Evolutionary conservation across 2,329 filamentous ascomycete genomes (phyloP), one percentile per base, ranked within the genome.

Genomic region (Aspergillus flavus): DNA sequence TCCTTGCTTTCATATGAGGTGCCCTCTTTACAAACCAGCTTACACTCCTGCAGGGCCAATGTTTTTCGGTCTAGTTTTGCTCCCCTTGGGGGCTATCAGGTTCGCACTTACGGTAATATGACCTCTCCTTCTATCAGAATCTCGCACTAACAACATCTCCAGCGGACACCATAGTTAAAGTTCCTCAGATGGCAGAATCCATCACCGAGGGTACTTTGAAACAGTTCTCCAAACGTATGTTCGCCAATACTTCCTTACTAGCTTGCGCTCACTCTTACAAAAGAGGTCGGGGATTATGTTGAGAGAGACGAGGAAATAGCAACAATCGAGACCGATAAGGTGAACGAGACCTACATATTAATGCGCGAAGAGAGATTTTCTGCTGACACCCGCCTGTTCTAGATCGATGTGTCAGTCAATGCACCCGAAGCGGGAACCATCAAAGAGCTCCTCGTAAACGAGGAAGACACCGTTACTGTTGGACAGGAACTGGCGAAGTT

Each of bases 311-410:
- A 98, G 82, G 95, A 99, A 79, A 94, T 99, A 78, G 95, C 95
- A 36, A 97, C 94, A 57, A 99, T 99, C 75, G 95, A 99, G 82
- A 99, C 95, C 16, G 95, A 99, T 86, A 99, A 99, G 89, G 92
- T 93, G 82, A 66, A 78, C 61, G 16, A 19, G 26, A 21, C 16
- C n/a, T 30, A 30, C 26, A 14, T 39, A 5, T 2, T 10, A 14
- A 12, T 16, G 21, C 26, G 14, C 21, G 1, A 28, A 6, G 6
- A 26, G 19, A n/a, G 26, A 34, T 11, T 28, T 46, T 32, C 30
- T 36, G 36, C 26, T 28, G 28, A 39, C 36, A 52, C 41, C 66
- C 62, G 14, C 68, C 64, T 59, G 23, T 26, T 55, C 57, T 68
- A 95, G 93, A 98, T 98, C 76, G 95, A 99, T 79, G 93, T 99